Evolutionary conservation across 805 yeast species (phyloP).

Genomic region (Candida ulmi): DNA sequence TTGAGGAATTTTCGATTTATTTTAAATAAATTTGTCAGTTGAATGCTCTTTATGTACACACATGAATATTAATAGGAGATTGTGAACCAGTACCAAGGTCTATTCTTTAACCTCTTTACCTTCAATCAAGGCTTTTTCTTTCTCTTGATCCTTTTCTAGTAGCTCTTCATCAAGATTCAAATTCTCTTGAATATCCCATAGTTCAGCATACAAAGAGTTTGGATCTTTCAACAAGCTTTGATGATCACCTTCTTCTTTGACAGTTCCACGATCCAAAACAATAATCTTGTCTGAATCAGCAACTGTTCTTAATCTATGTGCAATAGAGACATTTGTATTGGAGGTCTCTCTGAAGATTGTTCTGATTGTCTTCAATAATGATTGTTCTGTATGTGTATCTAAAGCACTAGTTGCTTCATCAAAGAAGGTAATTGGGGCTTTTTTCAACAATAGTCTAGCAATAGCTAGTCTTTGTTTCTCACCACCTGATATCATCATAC

Average conservation of each 20-base stretch:
- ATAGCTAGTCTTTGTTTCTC: slow-evolving; percentile 95
- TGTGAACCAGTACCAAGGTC: too few relatives aligned
- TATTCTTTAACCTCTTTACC: too few relatives aligned
- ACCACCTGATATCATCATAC: slow-evolving; percentile 99
- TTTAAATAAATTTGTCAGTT: too few relatives aligned
- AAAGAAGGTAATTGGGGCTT: slow-evolving; percentile 85
- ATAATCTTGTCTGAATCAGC: slow-evolving; percentile 93
- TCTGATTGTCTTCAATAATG: slow-evolving; percentile 69
- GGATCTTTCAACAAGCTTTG: slow-evolving; percentile 45
- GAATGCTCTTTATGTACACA: too few relatives aligned
- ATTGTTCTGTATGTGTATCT: slow-evolving; percentile 94
- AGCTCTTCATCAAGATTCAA: slow-evolving; percentile 44
- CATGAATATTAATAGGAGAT: too few relatives aligned
- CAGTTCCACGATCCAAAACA: slow-evolving; percentile 72
- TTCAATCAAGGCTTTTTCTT: background rate
- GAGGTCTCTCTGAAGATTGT: slow-evolving; percentile 49
- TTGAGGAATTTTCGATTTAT: too few relatives aligned
- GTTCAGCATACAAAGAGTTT: slow-evolving; percentile 63
- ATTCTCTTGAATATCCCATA: slow-evolving; percentile 93
- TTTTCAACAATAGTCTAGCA: slow-evolving; percentile 81
- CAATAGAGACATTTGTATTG: slow-evolving; percentile 84
- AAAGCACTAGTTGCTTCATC: slow-evolving; percentile 97
- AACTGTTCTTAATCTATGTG: slow-evolving; percentile 88
- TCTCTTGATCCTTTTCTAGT: slow-evolving; percentile 21
- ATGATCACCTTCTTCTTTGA: slow-evolving; percentile 88